A percentile compares a stretch with the other conserved stretches of the same genome.
phyloP scores from a whole-genome alignment of 805 yeast species.

The Wickerhamiella qilinensis region DNA sequence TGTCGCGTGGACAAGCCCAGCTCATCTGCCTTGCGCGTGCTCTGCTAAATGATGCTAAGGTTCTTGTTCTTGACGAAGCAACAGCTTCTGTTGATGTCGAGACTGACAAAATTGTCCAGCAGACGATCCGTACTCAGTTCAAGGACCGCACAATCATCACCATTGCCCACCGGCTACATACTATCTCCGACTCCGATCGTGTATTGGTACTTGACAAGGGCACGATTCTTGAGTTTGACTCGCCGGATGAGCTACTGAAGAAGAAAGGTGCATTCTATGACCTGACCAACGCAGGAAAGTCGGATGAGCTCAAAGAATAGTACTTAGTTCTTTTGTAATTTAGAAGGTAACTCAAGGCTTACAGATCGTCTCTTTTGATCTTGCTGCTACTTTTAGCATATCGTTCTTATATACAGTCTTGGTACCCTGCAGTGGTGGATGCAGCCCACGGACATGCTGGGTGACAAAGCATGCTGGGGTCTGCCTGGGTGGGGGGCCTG shows the following conservation, averaged over 20 bases:
- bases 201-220: constrained; percentile 61
- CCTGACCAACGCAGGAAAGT: constrained; percentile 2
- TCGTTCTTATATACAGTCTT: too few relatives aligned
- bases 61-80: constrained; percentile 65
- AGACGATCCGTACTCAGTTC: constrained; percentile 54
- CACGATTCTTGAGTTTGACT: constrained; percentile 51
- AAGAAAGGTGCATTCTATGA: constrained; percentile 10
- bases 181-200: constrained; percentile 63
- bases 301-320: not conserved
- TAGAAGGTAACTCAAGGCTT: too few relatives aligned
- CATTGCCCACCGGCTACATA: constrained; percentile 71
- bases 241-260: constrained; percentile 26
- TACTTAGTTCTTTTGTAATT: too few relatives aligned
- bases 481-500: too few relatives aligned
- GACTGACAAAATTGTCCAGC: constrained; percentile 60
- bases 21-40: constrained; percentile 68
- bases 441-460: too few relatives aligned
- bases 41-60: constrained; percentile 47
- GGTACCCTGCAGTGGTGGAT: too few relatives aligned
- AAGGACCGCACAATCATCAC: constrained; percentile 58
- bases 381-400: too few relatives aligned
- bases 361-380: too few relatives aligned
- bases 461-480: too few relatives aligned
- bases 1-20: constrained; percentile 74
- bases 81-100: constrained; percentile 70